A percentile compares a stretch with the other conserved stretches of the same genome.
Evolutionary conservation across 1,139 yeast species (phyloP).

Genomic region (Geotrichum citri-aurantii): DNA sequence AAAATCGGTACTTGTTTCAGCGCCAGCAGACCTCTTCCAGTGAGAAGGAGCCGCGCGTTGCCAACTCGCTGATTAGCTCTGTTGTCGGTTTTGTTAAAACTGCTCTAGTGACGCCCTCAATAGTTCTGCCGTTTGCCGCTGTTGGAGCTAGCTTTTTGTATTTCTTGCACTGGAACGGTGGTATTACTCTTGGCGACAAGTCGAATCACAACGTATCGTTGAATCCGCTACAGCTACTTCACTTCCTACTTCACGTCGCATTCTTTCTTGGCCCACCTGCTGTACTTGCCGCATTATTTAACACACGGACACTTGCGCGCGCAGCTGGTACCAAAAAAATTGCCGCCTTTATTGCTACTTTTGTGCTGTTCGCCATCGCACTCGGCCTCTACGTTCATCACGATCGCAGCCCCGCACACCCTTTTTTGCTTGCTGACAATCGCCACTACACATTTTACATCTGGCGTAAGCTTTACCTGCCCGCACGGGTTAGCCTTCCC

Average conservation of each 20-base stretch:
- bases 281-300: slow-evolving; percentile 11
- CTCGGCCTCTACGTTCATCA: not conserved
- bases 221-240: slow-evolving; percentile 77
- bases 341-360: not conserved
- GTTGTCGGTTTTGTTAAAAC: slow-evolving; percentile 11
- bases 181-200: slow-evolving; percentile 83
- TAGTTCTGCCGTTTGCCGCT: slow-evolving; percentile 47
- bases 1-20: slow-evolving; percentile 2
- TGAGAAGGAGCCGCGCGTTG: slow-evolving; percentile 3
- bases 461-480: slow-evolving; percentile 49
- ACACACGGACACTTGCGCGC: not conserved
- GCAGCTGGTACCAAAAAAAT: not conserved
- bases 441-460: slow-evolving; percentile 88
- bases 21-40: not conserved
- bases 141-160: slow-evolving; percentile 49
- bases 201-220: slow-evolving; percentile 68
- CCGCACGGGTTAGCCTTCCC: slow-evolving; percentile 22
- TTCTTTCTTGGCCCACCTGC: slow-evolving; percentile 58
- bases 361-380: not conserved
- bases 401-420: slow-evolving; percentile 51
- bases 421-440: slow-evolving; percentile 88
- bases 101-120: slow-evolving; percentile 20
- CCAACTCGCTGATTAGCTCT: not conserved
- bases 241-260: slow-evolving; percentile 60
- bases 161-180: slow-evolving; percentile 62